phyloP scores from a whole-genome alignment of 257 asterid genomes.

The Ocimum tenuiflorum region DNA sequence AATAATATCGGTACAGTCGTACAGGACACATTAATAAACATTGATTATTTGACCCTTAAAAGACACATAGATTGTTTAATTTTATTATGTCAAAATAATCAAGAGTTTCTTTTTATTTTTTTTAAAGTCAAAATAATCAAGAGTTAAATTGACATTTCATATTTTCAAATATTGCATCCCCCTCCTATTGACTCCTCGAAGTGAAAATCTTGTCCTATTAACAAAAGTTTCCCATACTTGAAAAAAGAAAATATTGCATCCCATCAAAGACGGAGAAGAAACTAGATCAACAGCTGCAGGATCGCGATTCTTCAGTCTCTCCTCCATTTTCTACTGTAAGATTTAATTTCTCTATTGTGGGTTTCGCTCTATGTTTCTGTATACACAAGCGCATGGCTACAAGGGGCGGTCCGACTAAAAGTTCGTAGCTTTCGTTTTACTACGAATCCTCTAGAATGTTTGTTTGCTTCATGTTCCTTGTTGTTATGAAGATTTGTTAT shows the following conservation, averaged over 20 bases:
- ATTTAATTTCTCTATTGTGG: not conserved
- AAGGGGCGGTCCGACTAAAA: not conserved
- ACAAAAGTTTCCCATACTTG: no score
- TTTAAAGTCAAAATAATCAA: no score
- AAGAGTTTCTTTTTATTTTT: no score
- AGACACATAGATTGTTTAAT: no score
- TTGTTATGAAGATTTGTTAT: not conserved
- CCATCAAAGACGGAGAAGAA: not conserved
- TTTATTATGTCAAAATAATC: no score
- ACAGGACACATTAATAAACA: no score
- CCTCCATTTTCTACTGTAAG: constrained; percentile 12
- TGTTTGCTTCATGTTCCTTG: not conserved
- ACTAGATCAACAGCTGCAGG: not conserved
- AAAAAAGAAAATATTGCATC: not conserved
- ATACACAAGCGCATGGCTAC: not conserved
- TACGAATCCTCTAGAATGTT: not conserved
- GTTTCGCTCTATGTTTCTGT: not conserved
- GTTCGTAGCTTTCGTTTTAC: not conserved
- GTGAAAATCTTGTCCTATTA: no score
- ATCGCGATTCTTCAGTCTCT: not conserved
- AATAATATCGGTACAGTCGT: no score
- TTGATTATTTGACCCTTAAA: no score
- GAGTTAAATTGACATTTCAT: no score
- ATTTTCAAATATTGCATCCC: no score
- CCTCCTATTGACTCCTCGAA: no score